Conservation (phyloP, 371 early-diverging fungal genomes). For the Cokeromyces recurvatus region DNA sequence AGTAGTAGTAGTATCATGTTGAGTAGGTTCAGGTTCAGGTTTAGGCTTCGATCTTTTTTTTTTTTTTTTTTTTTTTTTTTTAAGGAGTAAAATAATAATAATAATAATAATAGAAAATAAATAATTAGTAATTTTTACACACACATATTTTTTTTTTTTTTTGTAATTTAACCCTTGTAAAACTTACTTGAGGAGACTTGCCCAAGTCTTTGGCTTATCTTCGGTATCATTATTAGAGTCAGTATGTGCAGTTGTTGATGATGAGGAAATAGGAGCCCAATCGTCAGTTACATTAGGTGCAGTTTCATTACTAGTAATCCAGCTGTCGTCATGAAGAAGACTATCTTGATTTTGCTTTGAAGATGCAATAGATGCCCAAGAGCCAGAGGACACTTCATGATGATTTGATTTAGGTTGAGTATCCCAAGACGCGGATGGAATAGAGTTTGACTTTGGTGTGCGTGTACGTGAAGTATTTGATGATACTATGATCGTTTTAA, state of each 20-base stretch:
- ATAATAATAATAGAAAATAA: too few species aligned
- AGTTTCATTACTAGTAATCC: slow-evolving; percentile 10
- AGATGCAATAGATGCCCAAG: slow-evolving; percentile 43
- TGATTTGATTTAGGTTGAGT: slow-evolving; percentile 10
- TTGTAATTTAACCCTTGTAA: slow-evolving; percentile 4
- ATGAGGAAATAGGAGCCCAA: slow-evolving; percentile 12
- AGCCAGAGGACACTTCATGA: slow-evolving; percentile 20
- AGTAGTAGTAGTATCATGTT: background rate
- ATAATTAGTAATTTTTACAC: too few species aligned
- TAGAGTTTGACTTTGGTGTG: slow-evolving; percentile 14
- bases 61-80: background rate
- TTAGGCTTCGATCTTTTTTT: slow-evolving; percentile 24
- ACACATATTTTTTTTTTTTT: too few species aligned
- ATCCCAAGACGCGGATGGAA: slow-evolving; percentile 17
- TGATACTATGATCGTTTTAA: slow-evolving; percentile 1
- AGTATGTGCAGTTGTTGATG: slow-evolving; percentile 3
- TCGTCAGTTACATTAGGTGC: slow-evolving; percentile 12
- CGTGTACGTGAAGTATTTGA: slow-evolving; percentile 15
- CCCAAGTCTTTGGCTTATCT: slow-evolving; percentile 66
- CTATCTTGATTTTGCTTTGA: slow-evolving; percentile 16
- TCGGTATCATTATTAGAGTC: slow-evolving; percentile 8
- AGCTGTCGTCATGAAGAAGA: slow-evolving; percentile 6
- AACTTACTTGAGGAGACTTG: slow-evolving; percentile 71
- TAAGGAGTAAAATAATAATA: slow-evolving; percentile 6
- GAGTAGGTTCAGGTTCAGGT: slow-evolving; percentile 35